A percentile compares a stretch with the other conserved stretches of the same genome.
phyloP scores from a whole-genome alignment of 2,329 filamentous ascomycete species.

The Monosporascus ibericus region DNA sequence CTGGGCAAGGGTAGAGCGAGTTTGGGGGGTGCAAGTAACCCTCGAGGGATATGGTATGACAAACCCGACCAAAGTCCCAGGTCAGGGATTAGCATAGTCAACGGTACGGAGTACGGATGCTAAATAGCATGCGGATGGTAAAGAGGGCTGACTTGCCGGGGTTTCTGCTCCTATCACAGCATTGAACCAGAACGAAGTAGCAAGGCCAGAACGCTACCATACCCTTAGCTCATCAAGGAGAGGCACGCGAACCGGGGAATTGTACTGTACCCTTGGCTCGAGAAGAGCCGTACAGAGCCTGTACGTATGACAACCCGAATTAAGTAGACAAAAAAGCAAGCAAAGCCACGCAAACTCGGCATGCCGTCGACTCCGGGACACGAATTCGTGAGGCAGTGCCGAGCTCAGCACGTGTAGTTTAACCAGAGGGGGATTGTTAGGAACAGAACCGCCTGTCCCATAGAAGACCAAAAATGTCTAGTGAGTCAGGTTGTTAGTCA shows the following conservation, averaged over 20 bases:
- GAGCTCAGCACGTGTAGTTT: not conserved
- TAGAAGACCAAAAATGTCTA: not conserved
- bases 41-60: constrained; percentile 28
- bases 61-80: too few relatives aligned
- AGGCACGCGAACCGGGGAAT: constrained; percentile 14
- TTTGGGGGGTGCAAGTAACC: constrained; percentile 23
- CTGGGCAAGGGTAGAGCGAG: constrained; percentile 14
- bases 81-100: constrained; percentile 17
- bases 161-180: constrained; percentile 15
- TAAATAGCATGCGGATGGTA: constrained; percentile 22
- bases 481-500: too few relatives aligned
- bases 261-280: constrained; percentile 11
- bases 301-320: constrained; percentile 14
- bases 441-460: too few relatives aligned
- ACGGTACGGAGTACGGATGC: constrained; percentile 15
- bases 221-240: constrained; percentile 21
- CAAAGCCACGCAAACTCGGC: constrained; percentile 18
- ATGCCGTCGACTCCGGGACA: constrained; percentile 14
- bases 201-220: constrained; percentile 25
- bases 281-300: constrained; percentile 11
- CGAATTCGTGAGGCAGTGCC: constrained; percentile 15
- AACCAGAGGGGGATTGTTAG: not conserved
- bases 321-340: constrained; percentile 19
- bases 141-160: constrained; percentile 23
- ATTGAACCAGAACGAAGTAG: constrained; percentile 15